Evolutionary conservation across 2,329 filamentous ascomycete genomes (phyloP).

Genomic region (Cladosporium sp.): DNA sequence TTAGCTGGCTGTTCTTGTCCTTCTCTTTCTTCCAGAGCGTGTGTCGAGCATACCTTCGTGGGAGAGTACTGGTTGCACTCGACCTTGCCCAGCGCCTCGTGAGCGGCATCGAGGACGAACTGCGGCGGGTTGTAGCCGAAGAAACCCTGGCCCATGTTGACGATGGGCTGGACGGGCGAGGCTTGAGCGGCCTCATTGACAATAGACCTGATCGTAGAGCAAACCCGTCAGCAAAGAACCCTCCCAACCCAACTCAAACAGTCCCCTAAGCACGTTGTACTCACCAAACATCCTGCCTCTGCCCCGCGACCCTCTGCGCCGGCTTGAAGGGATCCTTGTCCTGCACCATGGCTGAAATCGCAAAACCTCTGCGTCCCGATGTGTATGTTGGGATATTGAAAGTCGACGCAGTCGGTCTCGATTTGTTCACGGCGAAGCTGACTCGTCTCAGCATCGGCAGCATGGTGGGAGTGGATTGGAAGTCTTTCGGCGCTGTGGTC

Average conservation of each 20-base stretch:
- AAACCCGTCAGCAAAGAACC: not conserved
- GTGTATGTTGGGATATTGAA: not conserved
- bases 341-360: conserved; percentile 3
- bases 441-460: not conserved
- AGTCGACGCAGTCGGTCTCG: not conserved
- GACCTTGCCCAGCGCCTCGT: conserved; percentile 78
- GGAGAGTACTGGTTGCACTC: conserved; percentile 99
- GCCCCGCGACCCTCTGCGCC: conserved; percentile 47
- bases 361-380: not conserved
- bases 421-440: not conserved
- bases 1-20: conserved; percentile 12
- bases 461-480: conserved; percentile 1
- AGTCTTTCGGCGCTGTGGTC: not conserved
- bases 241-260: not conserved
- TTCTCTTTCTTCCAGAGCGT: not conserved
- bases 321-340: conserved; percentile 38
- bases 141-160: conserved; percentile 68
- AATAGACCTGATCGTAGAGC: conserved; percentile 46
- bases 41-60: conserved; percentile 56
- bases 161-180: conserved; percentile 58
- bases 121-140: conserved; percentile 91
- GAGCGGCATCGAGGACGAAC: conserved; percentile 88
- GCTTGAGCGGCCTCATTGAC: conserved; percentile 62
- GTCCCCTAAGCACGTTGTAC: conserved; percentile 1
- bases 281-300: conserved; percentile 55